A percentile compares a stretch with the other conserved stretches of the same genome.
Conservation (phyloP, 805 yeast genomes). For the Hanseniaspora meyeri region DNA sequence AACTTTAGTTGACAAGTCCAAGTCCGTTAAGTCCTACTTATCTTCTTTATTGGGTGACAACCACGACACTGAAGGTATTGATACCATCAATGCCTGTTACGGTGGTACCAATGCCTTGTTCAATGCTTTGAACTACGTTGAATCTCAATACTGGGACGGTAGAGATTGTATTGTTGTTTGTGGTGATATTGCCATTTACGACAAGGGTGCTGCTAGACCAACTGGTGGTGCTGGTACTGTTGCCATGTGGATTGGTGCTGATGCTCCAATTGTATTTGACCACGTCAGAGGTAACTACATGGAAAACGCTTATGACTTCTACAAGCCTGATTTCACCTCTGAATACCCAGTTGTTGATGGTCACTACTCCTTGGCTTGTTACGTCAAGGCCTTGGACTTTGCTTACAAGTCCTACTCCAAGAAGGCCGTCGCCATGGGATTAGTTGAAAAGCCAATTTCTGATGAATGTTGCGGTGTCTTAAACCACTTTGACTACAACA, state of each 20-base stretch:
- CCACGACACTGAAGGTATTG: conserved; percentile 88
- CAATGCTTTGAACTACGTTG: conserved; percentile 91
- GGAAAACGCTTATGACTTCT: conserved; percentile 96
- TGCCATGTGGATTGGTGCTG: conserved; percentile 90
- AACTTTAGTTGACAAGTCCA: conserved; percentile 90
- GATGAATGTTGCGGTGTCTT: conserved; percentile 53
- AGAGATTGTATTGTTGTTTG: conserved; percentile 93
- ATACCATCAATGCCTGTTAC: conserved; percentile 92
- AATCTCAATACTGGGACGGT: conserved; percentile 95
- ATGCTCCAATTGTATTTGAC: conserved; percentile 92
- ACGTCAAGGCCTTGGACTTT: conserved; percentile 81
- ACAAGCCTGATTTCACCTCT: conserved; percentile 90
- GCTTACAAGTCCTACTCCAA: conserved; percentile 73
- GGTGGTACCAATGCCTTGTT: conserved; percentile 95
- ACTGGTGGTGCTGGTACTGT: conserved; percentile 99
- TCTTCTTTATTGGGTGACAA: conserved; percentile 88
- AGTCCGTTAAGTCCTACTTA: conserved; percentile 87
- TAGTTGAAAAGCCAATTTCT: conserved; percentile 34
- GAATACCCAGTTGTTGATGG: conserved; percentile 98
- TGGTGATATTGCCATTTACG: conserved; percentile 96
- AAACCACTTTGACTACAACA: conserved; percentile 75
- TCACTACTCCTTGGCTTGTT: conserved; percentile 85
- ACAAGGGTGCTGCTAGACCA: conserved; percentile 96
- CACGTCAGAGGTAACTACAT: conserved; percentile 79
- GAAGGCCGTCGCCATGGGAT: conserved; percentile 49